phyloP scores from a whole-genome alignment of 164 flowering plant species.

The Litsea cubeba region DNA sequence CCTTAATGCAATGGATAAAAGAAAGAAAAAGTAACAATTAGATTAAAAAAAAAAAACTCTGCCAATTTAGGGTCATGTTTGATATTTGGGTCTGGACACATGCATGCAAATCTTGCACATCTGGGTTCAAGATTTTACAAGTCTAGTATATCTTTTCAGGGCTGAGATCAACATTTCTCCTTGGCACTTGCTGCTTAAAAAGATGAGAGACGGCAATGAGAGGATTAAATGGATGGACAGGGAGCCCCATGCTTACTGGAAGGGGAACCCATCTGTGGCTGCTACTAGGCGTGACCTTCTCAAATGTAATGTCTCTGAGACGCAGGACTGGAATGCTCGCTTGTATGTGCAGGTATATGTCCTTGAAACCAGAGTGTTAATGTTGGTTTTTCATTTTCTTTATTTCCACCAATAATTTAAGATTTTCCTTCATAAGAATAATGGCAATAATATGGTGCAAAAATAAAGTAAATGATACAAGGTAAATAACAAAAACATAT shows the following conservation, averaged over 20 bases:
- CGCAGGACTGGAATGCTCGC: slow-evolving; percentile 51
- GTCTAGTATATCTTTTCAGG: slow-evolving; percentile 25
- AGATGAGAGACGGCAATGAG: slow-evolving; percentile 36
- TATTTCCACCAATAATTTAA: too few species aligned
- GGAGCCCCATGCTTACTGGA: slow-evolving; percentile 71
- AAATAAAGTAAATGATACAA: too few species aligned
- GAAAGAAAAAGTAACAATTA: too few species aligned
- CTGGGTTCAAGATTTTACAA: background rate
- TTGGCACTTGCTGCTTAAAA: slow-evolving; percentile 37
- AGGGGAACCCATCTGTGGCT: slow-evolving; percentile 45
- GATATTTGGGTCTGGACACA: too few species aligned
- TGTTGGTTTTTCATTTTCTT: too few species aligned
- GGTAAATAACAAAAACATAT: too few species aligned
- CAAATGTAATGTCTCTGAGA: slow-evolving; percentile 37
- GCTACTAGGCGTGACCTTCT: slow-evolving; percentile 29
- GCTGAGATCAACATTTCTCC: slow-evolving; percentile 58
- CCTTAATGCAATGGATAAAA: too few species aligned
- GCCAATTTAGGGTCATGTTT: too few species aligned
- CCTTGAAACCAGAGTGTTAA: background rate
- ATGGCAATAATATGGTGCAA: too few species aligned
- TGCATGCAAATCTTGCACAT: too few species aligned
- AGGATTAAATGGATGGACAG: slow-evolving; percentile 45
- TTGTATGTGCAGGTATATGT: slow-evolving; percentile 34
- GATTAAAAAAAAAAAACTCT: too few species aligned
- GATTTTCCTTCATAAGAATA: too few species aligned